Percentiles rank a stretch among this genome's conserved stretches.
Evolutionary conservation across 495 filamentous ascomycete genomes (phyloP).

Genomic region (Pseudevernia furfuracea): DNA sequence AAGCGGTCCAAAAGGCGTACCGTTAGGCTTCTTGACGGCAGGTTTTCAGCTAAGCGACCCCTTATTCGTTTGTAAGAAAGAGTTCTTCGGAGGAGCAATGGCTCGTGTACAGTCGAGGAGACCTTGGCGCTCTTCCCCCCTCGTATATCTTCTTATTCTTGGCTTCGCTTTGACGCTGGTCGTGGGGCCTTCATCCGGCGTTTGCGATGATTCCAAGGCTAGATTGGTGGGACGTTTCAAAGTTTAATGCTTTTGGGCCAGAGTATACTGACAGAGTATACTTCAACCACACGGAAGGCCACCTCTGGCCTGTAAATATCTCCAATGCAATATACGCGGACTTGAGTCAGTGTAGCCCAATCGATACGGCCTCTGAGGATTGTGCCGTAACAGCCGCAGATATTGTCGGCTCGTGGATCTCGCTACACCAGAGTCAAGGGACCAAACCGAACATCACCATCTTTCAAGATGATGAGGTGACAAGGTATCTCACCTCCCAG

Average conservation of each 20-base stretch:
- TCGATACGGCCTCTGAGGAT: background rate
- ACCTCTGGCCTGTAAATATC: constrained; percentile 19
- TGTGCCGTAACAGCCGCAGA: constrained; percentile 8
- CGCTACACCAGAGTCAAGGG: constrained; percentile 14
- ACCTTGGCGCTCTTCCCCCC: background rate
- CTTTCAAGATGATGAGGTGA: constrained; percentile 9
- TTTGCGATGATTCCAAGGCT: constrained; percentile 18
- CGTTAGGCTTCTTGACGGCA: constrained; percentile 19
- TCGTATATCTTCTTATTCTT: constrained; percentile 7
- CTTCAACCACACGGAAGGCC: constrained; percentile 12
- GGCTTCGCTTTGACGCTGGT: constrained; percentile 13
- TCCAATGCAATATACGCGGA: constrained; percentile 15
- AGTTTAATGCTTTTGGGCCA: constrained; percentile 10
- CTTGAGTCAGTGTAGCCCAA: constrained; percentile 3
- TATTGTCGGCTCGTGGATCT: constrained; percentile 9
- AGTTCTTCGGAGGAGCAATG: constrained; percentile 15
- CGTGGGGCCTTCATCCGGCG: constrained; percentile 20
- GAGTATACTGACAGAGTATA: constrained; percentile 11
- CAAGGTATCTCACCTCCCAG: constrained; percentile 15
- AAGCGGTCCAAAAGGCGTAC: constrained; percentile 13
- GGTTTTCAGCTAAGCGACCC: constrained; percentile 15
- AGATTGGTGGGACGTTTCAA: constrained; percentile 18
- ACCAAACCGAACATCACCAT: constrained; percentile 17
- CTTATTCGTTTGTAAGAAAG: background rate
- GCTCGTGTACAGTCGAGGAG: background rate